Evolutionary conservation across 225 moss, liverwort and hornwort genomes (phyloP).

Genomic region (Antitrichia curtipendula): DNA sequence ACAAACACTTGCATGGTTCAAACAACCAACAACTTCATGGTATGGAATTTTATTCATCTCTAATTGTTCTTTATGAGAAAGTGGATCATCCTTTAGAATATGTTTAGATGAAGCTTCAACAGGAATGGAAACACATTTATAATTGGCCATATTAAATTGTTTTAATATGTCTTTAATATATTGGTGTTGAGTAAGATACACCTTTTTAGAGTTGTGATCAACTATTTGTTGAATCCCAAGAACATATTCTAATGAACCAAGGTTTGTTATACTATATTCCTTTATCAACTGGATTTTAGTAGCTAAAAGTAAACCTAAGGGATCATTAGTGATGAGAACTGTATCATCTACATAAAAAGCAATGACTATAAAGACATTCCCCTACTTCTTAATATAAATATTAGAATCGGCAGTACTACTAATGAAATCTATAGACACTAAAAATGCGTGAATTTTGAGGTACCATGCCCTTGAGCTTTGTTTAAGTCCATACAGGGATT

Average conservation of each 20-base stretch:
- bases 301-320: neutral
- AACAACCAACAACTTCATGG: neutral
- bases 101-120: neutral
- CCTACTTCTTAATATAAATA: too few species aligned
- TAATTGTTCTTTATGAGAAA: neutral
- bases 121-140: neutral
- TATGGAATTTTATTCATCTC: neutral
- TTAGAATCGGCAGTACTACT: too few species aligned
- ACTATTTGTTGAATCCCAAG: neutral
- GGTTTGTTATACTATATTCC: neutral
- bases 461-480: too few species aligned
- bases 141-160: neutral
- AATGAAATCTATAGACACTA: too few species aligned
- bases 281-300: neutral
- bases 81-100: neutral
- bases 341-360: neutral
- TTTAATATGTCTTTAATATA: neutral
- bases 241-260: neutral
- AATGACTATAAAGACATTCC: too few species aligned
- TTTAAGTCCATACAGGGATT: too few species aligned
- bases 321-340: neutral
- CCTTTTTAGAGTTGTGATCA: neutral
- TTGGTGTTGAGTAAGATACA: neutral
- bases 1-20: neutral
- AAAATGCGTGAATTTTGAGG: too few species aligned